Base-by-base conservation (phyloP, 306 rosid species). In the Lotus japonicus region DNA sequence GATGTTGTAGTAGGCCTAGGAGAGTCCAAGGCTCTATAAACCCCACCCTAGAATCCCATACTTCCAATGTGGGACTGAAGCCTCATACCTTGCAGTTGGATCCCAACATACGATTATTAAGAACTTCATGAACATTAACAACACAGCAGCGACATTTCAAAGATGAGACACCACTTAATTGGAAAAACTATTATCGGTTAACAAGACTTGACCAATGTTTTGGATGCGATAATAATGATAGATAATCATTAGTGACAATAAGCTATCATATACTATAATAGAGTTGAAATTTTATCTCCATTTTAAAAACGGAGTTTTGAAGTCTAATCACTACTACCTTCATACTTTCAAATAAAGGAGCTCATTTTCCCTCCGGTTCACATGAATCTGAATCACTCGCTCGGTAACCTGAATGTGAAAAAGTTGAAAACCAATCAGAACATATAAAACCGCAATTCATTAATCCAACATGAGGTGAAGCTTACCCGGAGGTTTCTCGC, bases 361-460 rank as follows among this genome's bases (percentile, higher is more conserved):
- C 12, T 45, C 17, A 74, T 76, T 79, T 73, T 51, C 48, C 68
- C 77, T 81, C 75, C 43, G 2, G 8, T 35, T 85, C 86, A 38
- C 83, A 85, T 12, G 96, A 85, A 68, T 89, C 89, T 0, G 98
- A 92, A 61, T 92, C 95, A 63, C 96, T 92, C 53, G 84, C 96
- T 8, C 81, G 72, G 56, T 92, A 92, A 66, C 92, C 95, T 89
- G 74, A 49, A 72, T 18, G 71, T 56, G 61, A 52, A 83, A 38
- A 26, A 64, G 10, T 36, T 11, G 31, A 6, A 48, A 10, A 58
- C 19, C 68, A 66, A 44, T 55, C 48, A 76, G 41, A 41, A 64
- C 38, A 76, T 5, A 36, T 31, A 75, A 73, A 58, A 64, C 67
- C 42, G 14, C 58, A 53, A 17, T 49, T 28, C 43, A 58, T 11